These are phyloP conservation scores for Chenopodium berlandieri DNA, from an alignment of 148 eudicot genomes.

Conservation along the genomic window DNA sequence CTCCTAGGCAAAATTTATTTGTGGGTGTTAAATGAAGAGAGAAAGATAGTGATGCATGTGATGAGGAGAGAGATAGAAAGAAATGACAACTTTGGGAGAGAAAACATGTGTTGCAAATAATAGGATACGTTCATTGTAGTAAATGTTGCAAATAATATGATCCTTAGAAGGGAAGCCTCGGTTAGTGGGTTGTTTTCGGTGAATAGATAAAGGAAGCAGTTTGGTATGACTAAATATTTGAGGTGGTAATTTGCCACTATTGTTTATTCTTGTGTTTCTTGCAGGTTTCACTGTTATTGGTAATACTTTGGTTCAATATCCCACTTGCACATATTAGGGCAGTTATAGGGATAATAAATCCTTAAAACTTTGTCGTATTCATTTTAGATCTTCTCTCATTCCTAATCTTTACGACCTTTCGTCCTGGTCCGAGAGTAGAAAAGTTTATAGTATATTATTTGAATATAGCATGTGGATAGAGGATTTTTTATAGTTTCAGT, in stretches of 20 bases:
- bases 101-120: too few relatives aligned
- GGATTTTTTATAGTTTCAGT: neutral
- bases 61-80: too few relatives aligned
- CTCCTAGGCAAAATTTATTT: too few relatives aligned
- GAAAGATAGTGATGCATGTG: too few relatives aligned
- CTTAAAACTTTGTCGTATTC: neutral
- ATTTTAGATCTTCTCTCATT: neutral
- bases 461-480: neutral
- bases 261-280: neutral
- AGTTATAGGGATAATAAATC: neutral
- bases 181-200: neutral
- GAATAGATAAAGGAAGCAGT: neutral
- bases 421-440: neutral
- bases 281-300: neutral
- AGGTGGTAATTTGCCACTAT: neutral
- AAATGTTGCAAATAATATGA: too few relatives aligned
- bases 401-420: neutral
- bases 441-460: neutral
- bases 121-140: too few relatives aligned
- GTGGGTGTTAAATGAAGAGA: too few relatives aligned
- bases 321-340: neutral
- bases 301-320: neutral
- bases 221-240: neutral
- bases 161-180: neutral
- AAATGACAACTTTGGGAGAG: too few relatives aligned